phyloP scores from a whole-genome alignment of 2,329 filamentous ascomycete species.

The Lasiodiplodia gonubiensis region DNA sequence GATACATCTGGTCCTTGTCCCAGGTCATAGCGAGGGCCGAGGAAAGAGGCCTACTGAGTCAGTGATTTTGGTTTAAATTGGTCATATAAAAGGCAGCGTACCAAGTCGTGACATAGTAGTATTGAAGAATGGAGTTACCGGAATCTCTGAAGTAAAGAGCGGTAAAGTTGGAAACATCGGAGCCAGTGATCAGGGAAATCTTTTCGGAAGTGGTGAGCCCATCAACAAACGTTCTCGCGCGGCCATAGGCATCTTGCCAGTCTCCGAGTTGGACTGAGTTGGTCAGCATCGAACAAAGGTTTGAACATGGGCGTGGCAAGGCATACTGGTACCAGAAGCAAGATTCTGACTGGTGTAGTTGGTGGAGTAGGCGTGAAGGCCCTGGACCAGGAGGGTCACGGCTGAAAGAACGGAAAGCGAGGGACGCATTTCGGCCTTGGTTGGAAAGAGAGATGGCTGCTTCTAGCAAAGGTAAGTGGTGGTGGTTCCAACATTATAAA shows the following conservation, averaged over 20 bases:
- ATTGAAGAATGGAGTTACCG: conserved; percentile 25
- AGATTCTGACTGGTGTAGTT: conserved; percentile 24
- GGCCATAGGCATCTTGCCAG: conserved; percentile 25
- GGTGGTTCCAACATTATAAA: not conserved
- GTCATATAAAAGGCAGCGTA: not conserved
- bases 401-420: conserved; percentile 13
- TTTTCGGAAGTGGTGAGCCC: conserved; percentile 20
- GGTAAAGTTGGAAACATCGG: conserved; percentile 26
- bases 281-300: not conserved
- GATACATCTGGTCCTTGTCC: conserved; percentile 24
- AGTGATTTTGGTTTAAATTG: not conserved
- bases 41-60: conserved; percentile 12
- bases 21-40: conserved; percentile 28
- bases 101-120: conserved; percentile 25
- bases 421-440: conserved; percentile 8
- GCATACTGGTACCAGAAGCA: conserved; percentile 15
- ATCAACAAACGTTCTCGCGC: conserved; percentile 22
- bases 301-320: not conserved
- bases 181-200: conserved; percentile 23
- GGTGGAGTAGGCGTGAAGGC: conserved; percentile 23
- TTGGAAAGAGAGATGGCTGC: not conserved
- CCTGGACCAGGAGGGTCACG: conserved; percentile 19
- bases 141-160: conserved; percentile 28
- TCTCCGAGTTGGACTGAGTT: conserved; percentile 24
- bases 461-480: not conserved